phyloP scores from a whole-genome alignment of 2,329 filamentous ascomycete genomes.

The Nakataea oryzae region DNA sequence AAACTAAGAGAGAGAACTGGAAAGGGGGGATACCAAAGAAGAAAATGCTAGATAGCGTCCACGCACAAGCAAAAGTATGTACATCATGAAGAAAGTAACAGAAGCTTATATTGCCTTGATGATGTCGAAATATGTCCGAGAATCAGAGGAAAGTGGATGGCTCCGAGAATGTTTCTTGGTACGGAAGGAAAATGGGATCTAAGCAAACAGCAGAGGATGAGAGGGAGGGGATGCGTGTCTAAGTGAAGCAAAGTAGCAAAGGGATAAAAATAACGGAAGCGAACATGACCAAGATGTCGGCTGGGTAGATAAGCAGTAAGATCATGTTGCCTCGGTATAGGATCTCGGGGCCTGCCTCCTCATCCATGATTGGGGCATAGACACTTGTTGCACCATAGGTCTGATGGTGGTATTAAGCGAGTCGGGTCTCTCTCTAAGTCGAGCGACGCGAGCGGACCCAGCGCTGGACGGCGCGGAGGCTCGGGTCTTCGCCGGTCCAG shows the following conservation, averaged over 20 bases:
- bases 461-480: slow-evolving; percentile 43
- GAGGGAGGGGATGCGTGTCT: not conserved
- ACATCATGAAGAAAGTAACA: not conserved
- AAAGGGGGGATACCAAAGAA: not conserved
- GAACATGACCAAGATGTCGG: too few species aligned
- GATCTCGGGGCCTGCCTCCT: too few species aligned
- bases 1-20: not conserved
- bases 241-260: not conserved
- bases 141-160: not conserved
- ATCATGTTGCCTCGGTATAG: too few species aligned
- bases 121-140: not conserved
- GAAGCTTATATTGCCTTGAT: not conserved
- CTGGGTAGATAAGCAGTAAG: too few species aligned
- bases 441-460: slow-evolving; percentile 40
- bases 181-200: not conserved
- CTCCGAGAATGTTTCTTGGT: not conserved
- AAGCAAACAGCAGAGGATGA: not conserved
- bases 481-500: slow-evolving; percentile 54
- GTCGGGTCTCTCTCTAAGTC: not conserved
- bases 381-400: too few species aligned
- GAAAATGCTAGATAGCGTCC: too few species aligned
- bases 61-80: not conserved
- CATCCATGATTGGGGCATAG: too few species aligned
- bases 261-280: not conserved
- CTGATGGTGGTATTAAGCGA: too few species aligned